These are phyloP conservation scores for Colletotrichum kahawae DNA, from an alignment of 2,329 filamentous ascomycete species.

Conservation along the genomic window DNA sequence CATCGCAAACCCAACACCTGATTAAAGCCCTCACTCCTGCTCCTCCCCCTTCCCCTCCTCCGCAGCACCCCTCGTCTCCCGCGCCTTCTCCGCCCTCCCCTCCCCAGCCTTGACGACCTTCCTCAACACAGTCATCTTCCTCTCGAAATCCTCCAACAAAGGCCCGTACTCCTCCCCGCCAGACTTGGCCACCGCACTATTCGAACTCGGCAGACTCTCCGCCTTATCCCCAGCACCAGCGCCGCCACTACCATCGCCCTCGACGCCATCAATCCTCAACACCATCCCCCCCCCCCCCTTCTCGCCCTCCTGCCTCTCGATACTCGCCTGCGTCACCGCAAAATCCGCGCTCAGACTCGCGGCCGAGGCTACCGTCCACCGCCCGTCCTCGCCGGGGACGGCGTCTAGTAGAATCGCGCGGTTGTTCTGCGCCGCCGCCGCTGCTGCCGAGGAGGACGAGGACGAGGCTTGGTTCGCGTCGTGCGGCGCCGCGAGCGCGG, in stretches of 20 bases:
- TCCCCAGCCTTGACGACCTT: constrained; percentile 59
- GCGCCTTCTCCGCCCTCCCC: constrained; percentile 10
- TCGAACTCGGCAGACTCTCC: constrained; percentile 25
- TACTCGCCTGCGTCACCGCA: constrained; percentile 57
- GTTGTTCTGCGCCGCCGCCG: constrained; percentile 28
- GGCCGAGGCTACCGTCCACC: constrained; percentile 67
- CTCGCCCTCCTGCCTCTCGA: constrained; percentile 47
- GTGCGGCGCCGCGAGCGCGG: constrained; percentile 55
- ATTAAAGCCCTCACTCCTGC: constrained; percentile 17
- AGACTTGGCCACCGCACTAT: constrained; percentile 32
- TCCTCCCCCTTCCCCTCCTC: constrained; percentile 22
- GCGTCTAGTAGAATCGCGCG: constrained; percentile 64
- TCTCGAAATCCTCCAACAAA: constrained; percentile 62
- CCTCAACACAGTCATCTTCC: constrained; percentile 59
- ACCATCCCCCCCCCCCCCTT: constrained; percentile 47
- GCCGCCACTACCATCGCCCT: constrained; percentile 33
- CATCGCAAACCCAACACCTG: neutral
- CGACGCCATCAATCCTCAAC: constrained; percentile 65
- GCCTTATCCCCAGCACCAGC: constrained; percentile 11
- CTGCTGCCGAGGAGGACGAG: constrained; percentile 30
- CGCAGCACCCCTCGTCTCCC: neutral
- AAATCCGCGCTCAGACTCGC: constrained; percentile 78
- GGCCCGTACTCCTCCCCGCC: constrained; percentile 52
- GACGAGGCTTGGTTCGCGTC: constrained; percentile 24
- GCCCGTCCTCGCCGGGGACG: constrained; percentile 40